A percentile compares a stretch with the other conserved stretches of the same genome.
Evolutionary conservation across 306 rosid species (phyloP).

Genomic region (Sesbania bispinosa): DNA sequence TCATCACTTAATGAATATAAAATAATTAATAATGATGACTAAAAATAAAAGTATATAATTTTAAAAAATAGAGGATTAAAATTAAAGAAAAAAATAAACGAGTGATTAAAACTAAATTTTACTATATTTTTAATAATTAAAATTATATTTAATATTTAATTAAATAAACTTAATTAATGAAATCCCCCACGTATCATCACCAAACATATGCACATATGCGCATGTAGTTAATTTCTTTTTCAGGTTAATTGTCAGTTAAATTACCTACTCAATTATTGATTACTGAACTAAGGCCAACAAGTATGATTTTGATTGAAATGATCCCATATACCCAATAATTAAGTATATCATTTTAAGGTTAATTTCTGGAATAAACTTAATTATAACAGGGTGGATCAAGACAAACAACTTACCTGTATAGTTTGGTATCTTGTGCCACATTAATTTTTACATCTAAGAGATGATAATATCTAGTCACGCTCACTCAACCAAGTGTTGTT

Average conservation of each 20-base stretch:
- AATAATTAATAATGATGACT: no score
- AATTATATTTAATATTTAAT: no score
- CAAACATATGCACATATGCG: neutral
- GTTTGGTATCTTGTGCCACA: conserved; percentile 46
- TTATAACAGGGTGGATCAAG: conserved; percentile 26
- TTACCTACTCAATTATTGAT: conserved; percentile 6
- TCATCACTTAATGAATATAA: no score
- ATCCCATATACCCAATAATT: neutral
- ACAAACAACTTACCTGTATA: conserved; percentile 65
- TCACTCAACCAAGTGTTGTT: conserved; percentile 34
- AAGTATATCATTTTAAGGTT: neutral
- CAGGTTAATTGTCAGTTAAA: no score
- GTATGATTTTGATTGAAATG: conserved; percentile 20
- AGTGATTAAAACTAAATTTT: no score
- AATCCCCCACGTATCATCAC: no score
- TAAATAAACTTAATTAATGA: no score
- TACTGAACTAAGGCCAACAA: neutral
- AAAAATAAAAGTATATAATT: no score
- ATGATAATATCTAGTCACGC: conserved; percentile 42
- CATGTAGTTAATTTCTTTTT: no score
- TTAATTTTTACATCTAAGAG: conserved; percentile 29
- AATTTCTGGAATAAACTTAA: neutral
- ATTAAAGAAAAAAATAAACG: no score
- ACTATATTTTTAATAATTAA: no score
- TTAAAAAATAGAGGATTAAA: no score